Percentiles rank a stretch among this genome's conserved stretches.
Evolutionary conservation across 495 filamentous ascomycete species (phyloP).

Genomic region (Hyaloscypha hepaticicola): DNA sequence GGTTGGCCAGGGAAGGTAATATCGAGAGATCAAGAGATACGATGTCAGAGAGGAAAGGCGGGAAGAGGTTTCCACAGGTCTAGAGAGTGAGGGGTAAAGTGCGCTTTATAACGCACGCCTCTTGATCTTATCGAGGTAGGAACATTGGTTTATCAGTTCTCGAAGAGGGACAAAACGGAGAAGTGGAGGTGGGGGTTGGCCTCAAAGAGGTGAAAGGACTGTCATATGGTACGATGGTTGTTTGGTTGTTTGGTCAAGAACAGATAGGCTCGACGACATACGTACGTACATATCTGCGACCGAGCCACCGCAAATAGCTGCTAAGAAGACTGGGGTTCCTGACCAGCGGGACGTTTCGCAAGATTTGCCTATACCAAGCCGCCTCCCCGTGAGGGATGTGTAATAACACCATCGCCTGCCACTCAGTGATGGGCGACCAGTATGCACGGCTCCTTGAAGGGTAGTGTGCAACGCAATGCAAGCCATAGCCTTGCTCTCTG

Average conservation of each 20-base stretch:
- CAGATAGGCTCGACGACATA: not conserved
- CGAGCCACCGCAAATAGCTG: not conserved
- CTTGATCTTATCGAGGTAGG: not conserved
- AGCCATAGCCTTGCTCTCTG: not conserved
- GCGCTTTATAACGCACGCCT: not conserved
- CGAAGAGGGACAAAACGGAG: slow-evolving; percentile 1
- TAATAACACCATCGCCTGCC: not conserved
- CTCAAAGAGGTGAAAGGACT: slow-evolving; percentile 13
- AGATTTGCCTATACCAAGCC: not conserved
- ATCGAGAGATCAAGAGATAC: not conserved
- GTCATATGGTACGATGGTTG: slow-evolving; percentile 11
- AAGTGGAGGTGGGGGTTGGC: not conserved
- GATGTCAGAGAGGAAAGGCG: not conserved
- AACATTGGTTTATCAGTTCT: slow-evolving; percentile 5
- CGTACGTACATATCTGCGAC: not conserved
- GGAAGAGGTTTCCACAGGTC: not conserved
- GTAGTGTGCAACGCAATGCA: not conserved
- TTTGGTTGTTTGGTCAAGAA: not conserved
- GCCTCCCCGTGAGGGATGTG: not conserved
- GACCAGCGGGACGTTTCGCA: not conserved
- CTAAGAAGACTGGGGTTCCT: not conserved
- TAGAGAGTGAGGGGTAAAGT: not conserved
- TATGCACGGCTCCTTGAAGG: not conserved
- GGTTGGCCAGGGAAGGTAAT: not conserved
- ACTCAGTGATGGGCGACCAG: not conserved